A percentile compares a stretch with the other conserved stretches of the same genome.
phyloP scores from a whole-genome alignment of 768 basidiomycete species.

The Calocybe cyanea region DNA sequence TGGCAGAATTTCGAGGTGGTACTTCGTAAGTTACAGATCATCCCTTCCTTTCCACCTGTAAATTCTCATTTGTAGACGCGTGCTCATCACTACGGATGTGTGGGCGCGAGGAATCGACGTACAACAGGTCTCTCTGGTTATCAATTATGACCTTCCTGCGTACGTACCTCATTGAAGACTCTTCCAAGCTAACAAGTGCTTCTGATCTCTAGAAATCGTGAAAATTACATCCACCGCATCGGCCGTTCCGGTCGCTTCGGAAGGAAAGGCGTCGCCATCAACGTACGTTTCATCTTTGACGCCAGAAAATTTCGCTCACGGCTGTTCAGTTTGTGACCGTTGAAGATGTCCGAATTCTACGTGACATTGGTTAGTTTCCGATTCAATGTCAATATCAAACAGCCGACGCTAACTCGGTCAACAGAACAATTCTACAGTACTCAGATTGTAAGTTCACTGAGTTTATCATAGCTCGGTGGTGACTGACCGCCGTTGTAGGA shows the following conservation, averaged over 20 bases:
- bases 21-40: conserved; percentile 61
- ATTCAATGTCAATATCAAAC: conserved; percentile 9
- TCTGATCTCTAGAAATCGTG: conserved; percentile 66
- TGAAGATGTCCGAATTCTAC: conserved; percentile 93
- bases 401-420: conserved; percentile 12
- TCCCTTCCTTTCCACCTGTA: conserved; percentile 11
- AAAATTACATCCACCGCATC: conserved; percentile 99
- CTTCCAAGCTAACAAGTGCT: conserved; percentile 3
- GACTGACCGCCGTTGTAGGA: conserved; percentile 51
- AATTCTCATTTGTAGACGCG: conserved; percentile 54
- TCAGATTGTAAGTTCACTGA: conserved; percentile 62
- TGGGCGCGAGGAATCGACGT: conserved; percentile 99
- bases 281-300: conserved; percentile 48
- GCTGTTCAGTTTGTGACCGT: conserved; percentile 79
- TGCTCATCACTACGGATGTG: conserved; percentile 93
- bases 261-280: conserved; percentile 98
- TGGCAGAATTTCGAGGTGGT: conserved; percentile 94
- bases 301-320: conserved; percentile 9
- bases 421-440: conserved; percentile 96
- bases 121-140: conserved; percentile 95
- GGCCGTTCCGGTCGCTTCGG: conserved; percentile 99
- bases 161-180: conserved; percentile 34
- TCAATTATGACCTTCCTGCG: conserved; percentile 96
- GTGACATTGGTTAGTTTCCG: conserved; percentile 75
- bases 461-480: conserved; percentile 7